These are phyloP conservation scores for Candida pseudoviswanathii DNA, from an alignment of 1,139 yeast species.

Conservation along the genomic window DNA sequence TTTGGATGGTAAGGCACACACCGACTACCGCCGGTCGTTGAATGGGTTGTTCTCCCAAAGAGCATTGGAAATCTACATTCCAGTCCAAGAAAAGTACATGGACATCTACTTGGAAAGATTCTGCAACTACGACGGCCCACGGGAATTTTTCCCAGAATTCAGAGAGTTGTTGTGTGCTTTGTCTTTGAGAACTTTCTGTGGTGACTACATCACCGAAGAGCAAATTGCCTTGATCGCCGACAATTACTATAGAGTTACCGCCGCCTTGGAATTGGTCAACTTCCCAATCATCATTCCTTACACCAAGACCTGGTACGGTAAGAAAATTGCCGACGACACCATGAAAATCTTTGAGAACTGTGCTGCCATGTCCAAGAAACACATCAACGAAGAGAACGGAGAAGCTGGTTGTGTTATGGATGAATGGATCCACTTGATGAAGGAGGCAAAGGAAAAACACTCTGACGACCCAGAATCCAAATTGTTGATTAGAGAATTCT, in stretches of 20 bases:
- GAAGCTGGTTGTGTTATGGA: slow-evolving; percentile 89
- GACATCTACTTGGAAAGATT: slow-evolving; percentile 76
- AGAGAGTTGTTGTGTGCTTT: slow-evolving; percentile 95
- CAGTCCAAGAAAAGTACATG: slow-evolving; percentile 80
- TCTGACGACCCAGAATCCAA: slow-evolving; percentile 50
- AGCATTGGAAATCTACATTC: slow-evolving; percentile 83
- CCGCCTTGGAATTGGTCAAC: slow-evolving; percentile 94
- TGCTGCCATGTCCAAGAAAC: slow-evolving; percentile 82
- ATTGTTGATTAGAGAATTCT: slow-evolving; percentile 74
- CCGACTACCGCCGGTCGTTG: slow-evolving; percentile 87
- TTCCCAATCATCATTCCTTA: slow-evolving; percentile 95
- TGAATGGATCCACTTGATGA: slow-evolving; percentile 89
- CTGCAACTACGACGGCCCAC: slow-evolving; percentile 60
- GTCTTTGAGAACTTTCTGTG: slow-evolving; percentile 91
- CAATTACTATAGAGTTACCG: slow-evolving; percentile 87
- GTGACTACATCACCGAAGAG: slow-evolving; percentile 88
- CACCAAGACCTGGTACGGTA: slow-evolving; percentile 98
- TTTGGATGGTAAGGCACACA: slow-evolving; percentile 91
- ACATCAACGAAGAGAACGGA: slow-evolving; percentile 73
- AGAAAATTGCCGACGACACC: slow-evolving; percentile 87
- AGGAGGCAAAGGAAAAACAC: slow-evolving; percentile 63
- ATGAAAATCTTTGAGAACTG: slow-evolving; percentile 89
- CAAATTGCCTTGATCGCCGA: slow-evolving; percentile 88
- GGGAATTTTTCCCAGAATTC: slow-evolving; percentile 85
- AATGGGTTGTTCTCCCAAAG: slow-evolving; percentile 85